These are phyloP conservation scores for Beauveria rudraprayagi DNA, from an alignment of 2,329 filamentous ascomycete genomes.

Conservation along the genomic window DNA sequence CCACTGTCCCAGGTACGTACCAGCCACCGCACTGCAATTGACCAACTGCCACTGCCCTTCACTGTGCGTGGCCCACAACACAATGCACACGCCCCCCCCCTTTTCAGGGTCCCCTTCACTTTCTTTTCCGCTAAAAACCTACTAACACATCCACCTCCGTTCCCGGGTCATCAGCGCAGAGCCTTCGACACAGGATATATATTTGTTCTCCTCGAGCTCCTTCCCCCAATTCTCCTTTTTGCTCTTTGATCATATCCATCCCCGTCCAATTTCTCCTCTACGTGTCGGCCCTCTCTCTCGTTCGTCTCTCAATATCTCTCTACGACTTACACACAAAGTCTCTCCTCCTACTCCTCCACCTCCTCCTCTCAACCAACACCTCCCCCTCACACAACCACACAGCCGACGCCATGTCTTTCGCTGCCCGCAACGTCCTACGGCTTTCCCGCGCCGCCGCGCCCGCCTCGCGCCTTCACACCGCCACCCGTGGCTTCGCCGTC, in stretches of 20 bases:
- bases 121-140: background rate
- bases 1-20: background rate
- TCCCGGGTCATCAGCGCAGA: constrained; percentile 7
- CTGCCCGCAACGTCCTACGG: constrained; percentile 27
- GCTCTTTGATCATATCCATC: constrained; percentile 2
- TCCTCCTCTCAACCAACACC: background rate
- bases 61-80: background rate
- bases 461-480: constrained; percentile 12
- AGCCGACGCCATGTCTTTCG: constrained; percentile 26
- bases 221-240: background rate
- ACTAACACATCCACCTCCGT: constrained; percentile 1
- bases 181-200: constrained; percentile 9
- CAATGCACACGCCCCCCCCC: constrained; percentile 2
- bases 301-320: background rate
- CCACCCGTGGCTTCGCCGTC: constrained; percentile 23
- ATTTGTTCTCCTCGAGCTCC: constrained; percentile 1
- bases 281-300: background rate
- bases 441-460: constrained; percentile 24
- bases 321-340: background rate
- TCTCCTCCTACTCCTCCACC: background rate
- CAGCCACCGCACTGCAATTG: too few species aligned
- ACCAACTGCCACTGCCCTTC: background rate
- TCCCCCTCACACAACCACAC: constrained; percentile 7
- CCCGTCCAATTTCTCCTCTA: background rate
- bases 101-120: background rate